phyloP scores from a whole-genome alignment of 768 basidiomycete species.

The Coprinopsis cinerea region DNA sequence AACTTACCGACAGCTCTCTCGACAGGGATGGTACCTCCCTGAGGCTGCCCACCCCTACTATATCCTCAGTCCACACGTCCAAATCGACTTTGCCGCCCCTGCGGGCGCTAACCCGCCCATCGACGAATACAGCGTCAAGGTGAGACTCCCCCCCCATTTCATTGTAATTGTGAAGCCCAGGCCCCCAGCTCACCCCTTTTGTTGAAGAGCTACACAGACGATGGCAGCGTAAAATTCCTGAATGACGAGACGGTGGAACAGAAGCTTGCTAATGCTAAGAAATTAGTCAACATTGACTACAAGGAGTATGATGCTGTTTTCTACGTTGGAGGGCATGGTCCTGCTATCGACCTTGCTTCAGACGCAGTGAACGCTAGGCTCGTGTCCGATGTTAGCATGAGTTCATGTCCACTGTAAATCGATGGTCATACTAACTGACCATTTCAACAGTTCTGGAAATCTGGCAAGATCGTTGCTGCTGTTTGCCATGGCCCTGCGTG shows the following conservation, averaged over 20 bases:
- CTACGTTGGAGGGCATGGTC: slow-evolving; percentile 77
- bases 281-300: slow-evolving; percentile 50
- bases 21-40: slow-evolving; percentile 71
- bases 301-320: slow-evolving; percentile 69
- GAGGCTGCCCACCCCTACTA: slow-evolving; percentile 75
- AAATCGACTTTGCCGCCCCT: slow-evolving; percentile 57
- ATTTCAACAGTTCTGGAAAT: slow-evolving; percentile 56
- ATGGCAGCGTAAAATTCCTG: slow-evolving; percentile 52
- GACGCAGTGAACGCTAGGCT: slow-evolving; percentile 54
- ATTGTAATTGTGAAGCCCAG: too few species aligned
- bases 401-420: background rate
- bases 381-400: slow-evolving; percentile 42
- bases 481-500: slow-evolving; percentile 81
- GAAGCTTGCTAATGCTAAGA: slow-evolving; percentile 53
- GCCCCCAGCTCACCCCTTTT: too few species aligned
- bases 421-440: too few species aligned
- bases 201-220: slow-evolving; percentile 50
- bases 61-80: slow-evolving; percentile 40
- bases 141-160: slow-evolving; percentile 22
- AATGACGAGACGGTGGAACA: slow-evolving; percentile 44
- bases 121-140: slow-evolving; percentile 51
- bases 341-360: slow-evolving; percentile 61
- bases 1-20: too few species aligned
- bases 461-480: slow-evolving; percentile 60
- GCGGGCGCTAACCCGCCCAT: slow-evolving; percentile 66